Conservation (phyloP, 2,329 filamentous ascomycete genomes). For the Pestalotiopsis sp. region DNA sequence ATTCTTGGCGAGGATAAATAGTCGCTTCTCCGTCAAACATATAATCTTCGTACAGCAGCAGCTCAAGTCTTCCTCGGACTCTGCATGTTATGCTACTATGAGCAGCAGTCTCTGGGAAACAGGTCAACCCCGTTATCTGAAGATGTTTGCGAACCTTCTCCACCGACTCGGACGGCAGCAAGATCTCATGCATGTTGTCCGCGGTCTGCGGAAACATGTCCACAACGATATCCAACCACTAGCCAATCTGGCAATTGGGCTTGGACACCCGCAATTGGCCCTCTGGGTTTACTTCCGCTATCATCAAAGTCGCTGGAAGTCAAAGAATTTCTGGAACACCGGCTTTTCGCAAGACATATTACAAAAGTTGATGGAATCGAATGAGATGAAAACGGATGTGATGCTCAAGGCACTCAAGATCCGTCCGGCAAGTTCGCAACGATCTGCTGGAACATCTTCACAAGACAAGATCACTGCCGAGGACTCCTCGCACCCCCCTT, state of each 20-base stretch:
- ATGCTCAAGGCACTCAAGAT: conserved; percentile 22
- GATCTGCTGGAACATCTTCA: not conserved
- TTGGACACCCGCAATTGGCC: conserved; percentile 25
- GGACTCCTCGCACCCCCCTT: not conserved
- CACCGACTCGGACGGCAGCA: conserved; percentile 26
- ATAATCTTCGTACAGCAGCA: conserved; percentile 7
- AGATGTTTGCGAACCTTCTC: conserved; percentile 24
- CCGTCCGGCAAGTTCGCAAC: not conserved
- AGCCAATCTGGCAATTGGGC: conserved; percentile 22
- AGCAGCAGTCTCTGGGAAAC: conserved; percentile 23
- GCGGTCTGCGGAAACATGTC: conserved; percentile 16
- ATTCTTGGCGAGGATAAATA: conserved; percentile 24
- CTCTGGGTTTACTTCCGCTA: conserved; percentile 24
- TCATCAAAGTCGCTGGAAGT: conserved; percentile 15
- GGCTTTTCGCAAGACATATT: conserved; percentile 22
- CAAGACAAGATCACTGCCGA: not conserved
- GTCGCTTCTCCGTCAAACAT: conserved; percentile 17
- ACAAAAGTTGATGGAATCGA: conserved; percentile 19
- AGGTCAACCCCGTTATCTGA: conserved; percentile 22
- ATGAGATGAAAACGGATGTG: conserved; percentile 16
- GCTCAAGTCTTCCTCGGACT: conserved; percentile 5
- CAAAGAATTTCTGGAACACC: conserved; percentile 24
- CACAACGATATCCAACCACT: conserved; percentile 20
- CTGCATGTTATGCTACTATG: conserved; percentile 18
- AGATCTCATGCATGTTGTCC: conserved; percentile 21